Conservation (phyloP, 2,329 filamentous ascomycete species). For the Neofusicoccum parvum region DNA sequence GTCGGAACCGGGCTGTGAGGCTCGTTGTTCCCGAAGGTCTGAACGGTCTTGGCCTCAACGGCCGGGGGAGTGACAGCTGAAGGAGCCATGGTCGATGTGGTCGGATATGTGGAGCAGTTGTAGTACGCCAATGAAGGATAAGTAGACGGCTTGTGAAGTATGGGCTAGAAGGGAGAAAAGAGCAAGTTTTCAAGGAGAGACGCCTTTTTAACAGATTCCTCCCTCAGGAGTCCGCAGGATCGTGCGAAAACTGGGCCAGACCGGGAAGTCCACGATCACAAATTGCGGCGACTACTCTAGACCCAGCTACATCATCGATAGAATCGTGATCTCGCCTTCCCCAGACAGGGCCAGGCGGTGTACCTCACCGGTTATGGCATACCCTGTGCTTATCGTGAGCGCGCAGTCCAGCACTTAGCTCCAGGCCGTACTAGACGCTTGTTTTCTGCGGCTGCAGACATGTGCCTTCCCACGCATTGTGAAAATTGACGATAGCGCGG, state of each 20-base stretch:
- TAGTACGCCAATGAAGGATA: neutral
- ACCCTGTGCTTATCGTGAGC: neutral
- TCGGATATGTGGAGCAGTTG: neutral
- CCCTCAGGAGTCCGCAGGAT: no score
- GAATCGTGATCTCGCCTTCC: constrained; percentile 5
- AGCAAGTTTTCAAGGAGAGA: neutral
- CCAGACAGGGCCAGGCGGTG: neutral
- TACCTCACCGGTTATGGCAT: constrained; percentile 1
- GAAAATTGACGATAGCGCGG: neutral
- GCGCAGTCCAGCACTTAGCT: neutral
- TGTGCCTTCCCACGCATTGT: neutral
- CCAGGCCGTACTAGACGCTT: neutral
- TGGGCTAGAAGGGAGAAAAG: neutral
- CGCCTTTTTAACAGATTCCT: neutral
- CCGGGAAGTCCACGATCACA: neutral
- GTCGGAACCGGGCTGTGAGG: constrained; percentile 26
- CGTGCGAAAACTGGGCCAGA: constrained; percentile 3
- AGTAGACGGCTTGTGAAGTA: neutral
- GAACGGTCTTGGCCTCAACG: constrained; percentile 28
- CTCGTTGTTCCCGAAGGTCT: constrained; percentile 21
- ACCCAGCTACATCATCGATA: constrained; percentile 7
- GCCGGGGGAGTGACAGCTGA: constrained; percentile 33
- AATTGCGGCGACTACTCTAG: neutral
- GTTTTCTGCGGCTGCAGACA: neutral
- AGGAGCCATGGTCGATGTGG: constrained; percentile 33